Evolutionary conservation across 2,329 filamentous ascomycete species (phyloP).

Genomic region (Keithomyces neogunnii): DNA sequence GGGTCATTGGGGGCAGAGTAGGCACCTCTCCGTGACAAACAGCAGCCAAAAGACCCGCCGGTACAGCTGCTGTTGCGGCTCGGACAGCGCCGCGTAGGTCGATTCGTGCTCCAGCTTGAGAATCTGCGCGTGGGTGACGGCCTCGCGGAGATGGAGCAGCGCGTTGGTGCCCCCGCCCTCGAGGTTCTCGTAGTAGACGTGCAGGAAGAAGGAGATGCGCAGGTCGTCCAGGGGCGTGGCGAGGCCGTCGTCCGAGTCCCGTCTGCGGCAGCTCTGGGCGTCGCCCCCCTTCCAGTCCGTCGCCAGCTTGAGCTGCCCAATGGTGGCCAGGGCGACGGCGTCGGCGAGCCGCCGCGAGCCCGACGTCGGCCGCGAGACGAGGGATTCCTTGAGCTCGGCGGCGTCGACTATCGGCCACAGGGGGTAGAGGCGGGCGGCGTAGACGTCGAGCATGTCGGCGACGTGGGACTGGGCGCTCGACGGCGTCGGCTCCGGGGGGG

Average conservation of each 20-base stretch:
- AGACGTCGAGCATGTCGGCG: conserved; percentile 30
- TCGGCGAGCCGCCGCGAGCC: conserved; percentile 27
- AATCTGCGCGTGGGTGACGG: conserved; percentile 43
- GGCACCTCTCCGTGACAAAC: conserved; percentile 36
- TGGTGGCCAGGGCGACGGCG: conserved; percentile 37
- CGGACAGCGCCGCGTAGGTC: conserved; percentile 26
- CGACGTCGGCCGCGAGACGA: neutral
- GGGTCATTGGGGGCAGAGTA: neutral
- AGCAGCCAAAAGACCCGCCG: conserved; percentile 38
- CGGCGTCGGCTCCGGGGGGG: neutral
- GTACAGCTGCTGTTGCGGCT: conserved; percentile 29
- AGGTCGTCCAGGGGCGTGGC: conserved; percentile 29
- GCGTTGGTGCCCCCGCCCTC: conserved; percentile 36
- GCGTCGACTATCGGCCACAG: conserved; percentile 43
- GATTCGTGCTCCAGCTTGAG: conserved; percentile 36
- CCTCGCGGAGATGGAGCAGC: conserved; percentile 38
- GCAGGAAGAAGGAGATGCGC: conserved; percentile 41
- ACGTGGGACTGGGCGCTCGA: conserved; percentile 12
- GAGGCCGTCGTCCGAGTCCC: neutral
- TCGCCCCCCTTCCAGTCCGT: conserved; percentile 16
- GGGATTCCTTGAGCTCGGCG: conserved; percentile 26
- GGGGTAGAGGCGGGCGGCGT: conserved; percentile 40
- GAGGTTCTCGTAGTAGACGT: conserved; percentile 43
- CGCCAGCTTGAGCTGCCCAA: conserved; percentile 37
- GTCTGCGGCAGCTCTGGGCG: conserved; percentile 9